A percentile compares a stretch with the other conserved stretches of the same genome.
phyloP scores from a whole-genome alignment of 352 stramenopile species.

The Discostella stelligera region DNA sequence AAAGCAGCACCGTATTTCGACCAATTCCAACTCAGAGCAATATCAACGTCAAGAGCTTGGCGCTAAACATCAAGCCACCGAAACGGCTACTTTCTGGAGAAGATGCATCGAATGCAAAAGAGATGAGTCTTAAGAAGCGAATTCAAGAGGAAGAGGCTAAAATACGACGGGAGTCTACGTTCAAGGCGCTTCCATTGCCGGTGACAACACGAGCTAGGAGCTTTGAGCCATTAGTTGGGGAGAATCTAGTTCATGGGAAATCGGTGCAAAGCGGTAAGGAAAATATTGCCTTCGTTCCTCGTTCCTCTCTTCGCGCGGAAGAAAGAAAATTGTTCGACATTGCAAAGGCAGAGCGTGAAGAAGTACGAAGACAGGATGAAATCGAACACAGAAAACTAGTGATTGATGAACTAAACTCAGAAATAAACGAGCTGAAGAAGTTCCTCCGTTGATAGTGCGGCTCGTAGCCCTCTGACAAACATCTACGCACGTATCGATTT shows the following conservation, averaged over 20 bases:
- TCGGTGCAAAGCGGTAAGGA: constrained; percentile 28
- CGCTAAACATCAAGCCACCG: constrained; percentile 40
- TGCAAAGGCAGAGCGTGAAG: constrained; percentile 28
- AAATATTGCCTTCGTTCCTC: constrained; percentile 35
- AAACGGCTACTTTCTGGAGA: constrained; percentile 41
- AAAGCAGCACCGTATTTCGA: constrained; percentile 21
- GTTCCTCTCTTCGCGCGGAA: constrained; percentile 30
- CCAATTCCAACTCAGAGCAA: constrained; percentile 23
- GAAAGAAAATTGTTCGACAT: constrained; percentile 36
- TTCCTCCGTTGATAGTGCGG: constrained; percentile 14
- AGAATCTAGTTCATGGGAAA: constrained; percentile 11
- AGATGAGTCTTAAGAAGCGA: constrained; percentile 27
- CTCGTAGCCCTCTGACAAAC: not conserved
- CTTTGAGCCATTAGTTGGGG: constrained; percentile 5
- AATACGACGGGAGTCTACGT: constrained; percentile 32
- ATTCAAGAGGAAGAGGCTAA: constrained; percentile 41
- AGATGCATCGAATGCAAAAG: constrained; percentile 43
- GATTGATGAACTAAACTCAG: constrained; percentile 22
- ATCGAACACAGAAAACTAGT: constrained; percentile 21
- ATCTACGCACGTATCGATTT: too few species aligned
- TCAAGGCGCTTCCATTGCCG: constrained; percentile 44
- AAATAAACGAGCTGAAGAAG: constrained; percentile 45
- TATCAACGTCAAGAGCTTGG: constrained; percentile 13
- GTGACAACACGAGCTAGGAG: constrained; percentile 11
- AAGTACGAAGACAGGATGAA: constrained; percentile 16